Evolutionary conservation across 2,329 filamentous ascomycete genomes (phyloP), one percentile per base, ranked within the genome.

Genomic region (Fusarium musae): DNA sequence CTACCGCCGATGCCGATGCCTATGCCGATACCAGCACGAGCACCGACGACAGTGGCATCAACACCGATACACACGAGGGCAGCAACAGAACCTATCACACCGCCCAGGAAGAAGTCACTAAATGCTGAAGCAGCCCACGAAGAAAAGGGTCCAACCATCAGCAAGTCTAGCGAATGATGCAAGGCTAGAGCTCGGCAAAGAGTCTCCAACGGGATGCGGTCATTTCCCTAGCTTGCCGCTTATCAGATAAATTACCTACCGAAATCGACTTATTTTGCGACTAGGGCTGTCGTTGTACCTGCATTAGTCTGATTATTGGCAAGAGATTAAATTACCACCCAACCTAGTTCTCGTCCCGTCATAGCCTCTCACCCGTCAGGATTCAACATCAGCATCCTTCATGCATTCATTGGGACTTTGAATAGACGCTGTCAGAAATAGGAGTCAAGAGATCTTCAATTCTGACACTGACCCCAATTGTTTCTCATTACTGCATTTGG

Each of bases 261-360:
- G 54, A 75, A 72, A 63, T 73, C 54, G 61, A 69, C 54, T 50
- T 70, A 67, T 37, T 56, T 70, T 57, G 37, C 65, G 54, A 54
- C 57, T 56, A 65, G 50, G 62, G 61, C 60, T 70, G 65, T 49
- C 44, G 52, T 30, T 63, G 72, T 70, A 63, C 69, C 69, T 73
- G 72, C 72, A 62, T 75, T 75, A 75, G 72, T 43, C 34, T 67
- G 63, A 53, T 63, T 73, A 58, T 40, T 47, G 44, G 34, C 37
- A 39, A 68, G 56, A 70, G 66, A 65, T 69, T 70, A 70, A 69
- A 70, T 69, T 69, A 65, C 66, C 37, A 46, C 53, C 28, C 39
- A 60, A 60, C 64, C 64, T 39, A 49, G 65, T 50, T 36, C 44
- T 44, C 57, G 42, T 52, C 59, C 59, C 28, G 52, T 59, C 66